Conservation (phyloP, 257 asterid species). For the Petunia axillaris region DNA sequence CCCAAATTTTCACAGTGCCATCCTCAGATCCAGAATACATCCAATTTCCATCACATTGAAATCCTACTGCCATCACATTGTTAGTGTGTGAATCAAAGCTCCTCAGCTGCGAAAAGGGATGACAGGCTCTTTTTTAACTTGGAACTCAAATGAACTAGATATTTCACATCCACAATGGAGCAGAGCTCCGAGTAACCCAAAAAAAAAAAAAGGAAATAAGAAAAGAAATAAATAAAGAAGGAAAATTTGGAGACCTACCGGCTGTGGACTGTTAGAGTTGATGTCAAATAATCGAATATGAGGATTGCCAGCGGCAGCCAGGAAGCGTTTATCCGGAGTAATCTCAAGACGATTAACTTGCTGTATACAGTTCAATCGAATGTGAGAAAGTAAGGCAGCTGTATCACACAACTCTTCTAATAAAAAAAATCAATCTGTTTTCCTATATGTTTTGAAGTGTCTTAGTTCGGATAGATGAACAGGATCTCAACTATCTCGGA, state of each 20-base stretch:
- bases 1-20: conserved; percentile 99
- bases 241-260: conserved; percentile 50
- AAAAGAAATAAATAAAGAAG: conserved; percentile 20
- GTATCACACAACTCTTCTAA: not conserved
- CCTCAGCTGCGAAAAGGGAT: conserved; percentile 60
- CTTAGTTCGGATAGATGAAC: conserved; percentile 4
- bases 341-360: conserved; percentile 98
- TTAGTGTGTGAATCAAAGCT: conserved; percentile 97
- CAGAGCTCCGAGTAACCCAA: not conserved
- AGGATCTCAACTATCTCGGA: not conserved
- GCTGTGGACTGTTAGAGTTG: conserved; percentile 83
- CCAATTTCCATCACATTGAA: conserved; percentile 98
- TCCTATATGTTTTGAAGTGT: not conserved
- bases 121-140: conserved; percentile 16
- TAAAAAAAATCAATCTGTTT: not conserved
- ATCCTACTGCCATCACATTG: conserved; percentile 98
- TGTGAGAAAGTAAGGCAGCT: not conserved
- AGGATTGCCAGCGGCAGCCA: conserved; percentile 99
- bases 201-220: not conserved
- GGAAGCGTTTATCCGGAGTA: conserved; percentile 81
- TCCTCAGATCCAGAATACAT: conserved; percentile 99
- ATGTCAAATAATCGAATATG: conserved; percentile 93
- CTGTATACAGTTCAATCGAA: conserved; percentile 40
- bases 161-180: conserved; percentile 3
- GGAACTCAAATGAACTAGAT: conserved; percentile 8